Evolutionary conservation across 139 green algal genomes (phyloP).

Genomic region (Auxenochlorella protothecoides): DNA sequence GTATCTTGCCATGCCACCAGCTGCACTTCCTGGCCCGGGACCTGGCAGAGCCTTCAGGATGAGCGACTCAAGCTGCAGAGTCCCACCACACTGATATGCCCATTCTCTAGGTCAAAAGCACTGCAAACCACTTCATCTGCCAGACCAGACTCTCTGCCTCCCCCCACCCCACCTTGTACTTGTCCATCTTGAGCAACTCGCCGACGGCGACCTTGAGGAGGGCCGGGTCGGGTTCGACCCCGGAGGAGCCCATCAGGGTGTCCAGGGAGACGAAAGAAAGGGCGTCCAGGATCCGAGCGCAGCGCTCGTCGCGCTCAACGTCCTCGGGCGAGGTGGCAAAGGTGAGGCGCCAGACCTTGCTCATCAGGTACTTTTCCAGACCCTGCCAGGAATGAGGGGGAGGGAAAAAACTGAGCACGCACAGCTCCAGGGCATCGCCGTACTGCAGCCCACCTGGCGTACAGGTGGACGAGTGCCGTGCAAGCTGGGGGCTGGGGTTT

Average conservation of each 20-base stretch:
- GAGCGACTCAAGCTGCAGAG: neutral
- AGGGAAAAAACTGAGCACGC: too few species aligned
- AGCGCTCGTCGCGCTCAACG: conserved; percentile 65
- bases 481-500: too few species aligned
- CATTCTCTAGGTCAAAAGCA: too few species aligned
- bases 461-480: too few species aligned
- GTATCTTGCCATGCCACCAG: too few species aligned
- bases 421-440: too few species aligned
- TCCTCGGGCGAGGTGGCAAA: conserved; percentile 64
- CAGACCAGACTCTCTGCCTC: too few species aligned
- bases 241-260: conserved; percentile 61
- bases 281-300: conserved; percentile 37
- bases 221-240: conserved; percentile 18
- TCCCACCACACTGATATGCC: neutral
- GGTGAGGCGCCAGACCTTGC: conserved; percentile 75
- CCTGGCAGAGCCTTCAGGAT: too few species aligned
- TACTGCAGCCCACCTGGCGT: too few species aligned
- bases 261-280: conserved; percentile 59
- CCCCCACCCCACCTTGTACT: conserved; percentile 47
- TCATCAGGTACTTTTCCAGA: conserved; percentile 96
- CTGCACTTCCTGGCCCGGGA: too few species aligned
- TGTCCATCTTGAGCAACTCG: conserved; percentile 77
- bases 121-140: too few species aligned
- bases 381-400: conserved; percentile 39
- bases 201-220: conserved; percentile 52